Evolutionary conservation across 331 rosid genomes (phyloP).

Genomic region (Phaseolus coccineus): DNA sequence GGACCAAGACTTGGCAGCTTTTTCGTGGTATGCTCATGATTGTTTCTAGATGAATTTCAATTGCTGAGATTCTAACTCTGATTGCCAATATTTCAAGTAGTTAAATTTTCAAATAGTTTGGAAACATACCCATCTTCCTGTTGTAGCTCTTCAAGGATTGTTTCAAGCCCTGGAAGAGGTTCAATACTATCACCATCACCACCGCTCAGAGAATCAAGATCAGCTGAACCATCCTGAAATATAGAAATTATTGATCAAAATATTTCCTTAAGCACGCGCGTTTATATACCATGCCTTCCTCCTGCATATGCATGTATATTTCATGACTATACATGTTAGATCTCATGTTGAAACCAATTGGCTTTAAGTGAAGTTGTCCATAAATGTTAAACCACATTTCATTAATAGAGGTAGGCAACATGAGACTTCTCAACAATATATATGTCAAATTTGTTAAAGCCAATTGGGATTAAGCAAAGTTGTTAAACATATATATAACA

Average conservation of each 20-base stretch:
- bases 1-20: not conserved
- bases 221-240: constrained; percentile 62
- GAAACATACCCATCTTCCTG: constrained; percentile 81
- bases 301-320: not conserved
- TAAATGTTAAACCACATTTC: too few species aligned
- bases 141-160: constrained; percentile 77
- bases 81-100: constrained; percentile 6
- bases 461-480: too few species aligned
- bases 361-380: too few species aligned
- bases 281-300: too few species aligned
- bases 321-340: constrained; percentile 1
- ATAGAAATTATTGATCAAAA: constrained; percentile 1
- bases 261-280: not conserved
- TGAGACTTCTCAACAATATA: too few species aligned
- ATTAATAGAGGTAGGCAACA: too few species aligned
- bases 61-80: not conserved
- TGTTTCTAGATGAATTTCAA: not conserved
- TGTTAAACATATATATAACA: too few species aligned
- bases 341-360: too few species aligned
- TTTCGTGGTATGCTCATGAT: not conserved
- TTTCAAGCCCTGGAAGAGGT: constrained; percentile 93
- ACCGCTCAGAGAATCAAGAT: constrained; percentile 52
- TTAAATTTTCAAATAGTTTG: constrained; percentile 14
- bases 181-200: constrained; percentile 53
- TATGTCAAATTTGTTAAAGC: too few species aligned